Evolutionary conservation across 2,329 filamentous ascomycete species (phyloP), one percentile per base, ranked within the genome.

Genomic region (Aspergillus latus): DNA sequence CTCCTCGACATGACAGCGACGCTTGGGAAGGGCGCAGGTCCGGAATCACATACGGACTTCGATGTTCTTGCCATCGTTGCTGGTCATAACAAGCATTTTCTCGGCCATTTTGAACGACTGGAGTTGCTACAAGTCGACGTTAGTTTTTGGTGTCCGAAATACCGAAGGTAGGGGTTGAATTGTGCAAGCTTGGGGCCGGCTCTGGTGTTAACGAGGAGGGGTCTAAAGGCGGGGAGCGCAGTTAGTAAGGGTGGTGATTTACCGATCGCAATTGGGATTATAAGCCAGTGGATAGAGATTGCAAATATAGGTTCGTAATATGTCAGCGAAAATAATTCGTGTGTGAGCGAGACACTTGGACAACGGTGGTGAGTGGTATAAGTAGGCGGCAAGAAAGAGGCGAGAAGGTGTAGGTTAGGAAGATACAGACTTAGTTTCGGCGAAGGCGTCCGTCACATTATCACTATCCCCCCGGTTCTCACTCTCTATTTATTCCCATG

Each of bases 31-130:
- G 3, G 36, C 7, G 15, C 36, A 40, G 5, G 28, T 7, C 16
- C 16, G 21, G 39, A 30, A 51, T 29, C 50, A 73, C 80, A 66
- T 76, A 83, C 81, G 80, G 62, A 84, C 78, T 10, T 67, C 62
- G 58, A 83, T 75, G 32, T 76, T 71, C 45, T 75, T 75, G 52
- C 52, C 58, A 46, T 63, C 61, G 49, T 61, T 58, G 57, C 59
- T 66, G 15, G 54, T 55, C 44, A 62, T 49, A 10, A 34, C 54
- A 21, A 61, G 57, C 16, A 34, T 58, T 36, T 55, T 34, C 8
- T 53, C 54, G 16, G 56, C 16, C 56, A 58, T 58, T 44, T 48
- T 54, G 39, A 54, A 26, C 9, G 40, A 48, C 36, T 48, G 13
- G 13, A 48, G 34, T 30, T 28, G 21, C 15, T 46, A 13, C 3